phyloP scores from a whole-genome alignment of 352 stramenopile species.

The Phytophthora citrophthora region DNA sequence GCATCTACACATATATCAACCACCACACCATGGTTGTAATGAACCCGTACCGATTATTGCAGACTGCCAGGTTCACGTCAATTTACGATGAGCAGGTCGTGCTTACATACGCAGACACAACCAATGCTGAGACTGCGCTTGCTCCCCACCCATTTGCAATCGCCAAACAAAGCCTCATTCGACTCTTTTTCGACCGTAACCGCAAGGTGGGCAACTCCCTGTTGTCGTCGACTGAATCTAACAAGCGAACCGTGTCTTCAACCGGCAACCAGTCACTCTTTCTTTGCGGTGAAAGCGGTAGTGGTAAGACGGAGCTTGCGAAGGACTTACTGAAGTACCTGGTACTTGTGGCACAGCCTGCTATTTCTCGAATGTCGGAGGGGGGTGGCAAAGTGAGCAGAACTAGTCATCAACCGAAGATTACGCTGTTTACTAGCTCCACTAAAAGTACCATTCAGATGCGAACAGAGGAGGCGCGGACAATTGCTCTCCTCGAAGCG shows the following conservation, averaged over 20 bases:
- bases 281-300: constrained; percentile 72
- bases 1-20: constrained; percentile 69
- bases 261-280: constrained; percentile 42
- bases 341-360: constrained; percentile 58
- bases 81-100: constrained; percentile 87
- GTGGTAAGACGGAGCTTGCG: constrained; percentile 76
- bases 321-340: constrained; percentile 86
- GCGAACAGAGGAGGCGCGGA: constrained; percentile 75
- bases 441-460: constrained; percentile 87
- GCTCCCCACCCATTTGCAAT: constrained; percentile 79
- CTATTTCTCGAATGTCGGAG: constrained; percentile 17
- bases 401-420: constrained; percentile 27
- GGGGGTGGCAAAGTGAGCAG: neutral
- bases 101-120: constrained; percentile 60
- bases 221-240: constrained; percentile 3
- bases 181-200: constrained; percentile 44
- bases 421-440: constrained; percentile 81
- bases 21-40: constrained; percentile 71
- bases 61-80: constrained; percentile 78
- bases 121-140: constrained; percentile 42
- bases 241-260: neutral
- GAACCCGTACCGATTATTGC: constrained; percentile 78
- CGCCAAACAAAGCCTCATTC: constrained; percentile 64
- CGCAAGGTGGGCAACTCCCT: neutral
- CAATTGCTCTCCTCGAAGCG: constrained; percentile 74